Percentiles rank a stretch among this genome's conserved stretches.
phyloP scores from a whole-genome alignment of 140 eudicot genomes.

The Senecio squalidus region DNA sequence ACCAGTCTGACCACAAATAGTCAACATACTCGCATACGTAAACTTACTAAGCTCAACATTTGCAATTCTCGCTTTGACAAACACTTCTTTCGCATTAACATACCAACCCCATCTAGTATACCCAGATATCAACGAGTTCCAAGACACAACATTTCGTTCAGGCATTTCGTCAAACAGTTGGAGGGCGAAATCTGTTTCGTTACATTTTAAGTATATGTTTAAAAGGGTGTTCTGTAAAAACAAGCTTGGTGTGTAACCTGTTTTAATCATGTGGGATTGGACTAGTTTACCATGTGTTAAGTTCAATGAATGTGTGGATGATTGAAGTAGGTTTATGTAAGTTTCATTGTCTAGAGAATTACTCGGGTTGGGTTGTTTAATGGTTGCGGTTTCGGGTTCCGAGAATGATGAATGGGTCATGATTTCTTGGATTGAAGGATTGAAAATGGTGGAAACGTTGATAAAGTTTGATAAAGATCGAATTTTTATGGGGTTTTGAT shows the following conservation, averaged over 20 bases:
- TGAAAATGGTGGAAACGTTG: neutral
- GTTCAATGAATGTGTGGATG: slow-evolving; percentile 25
- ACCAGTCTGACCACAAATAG: slow-evolving; percentile 28
- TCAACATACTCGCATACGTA: slow-evolving; percentile 39
- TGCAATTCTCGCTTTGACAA: slow-evolving; percentile 23
- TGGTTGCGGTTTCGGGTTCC: too few species aligned
- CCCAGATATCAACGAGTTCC: slow-evolving; percentile 47
- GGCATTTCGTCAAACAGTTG: slow-evolving; percentile 48
- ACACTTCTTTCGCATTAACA: slow-evolving; percentile 15
- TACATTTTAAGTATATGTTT: slow-evolving; percentile 42
- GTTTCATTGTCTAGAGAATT: slow-evolving; percentile 18
- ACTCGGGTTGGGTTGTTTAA: too few species aligned
- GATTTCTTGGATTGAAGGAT: neutral
- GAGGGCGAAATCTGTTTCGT: slow-evolving; percentile 25
- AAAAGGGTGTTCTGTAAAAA: slow-evolving; percentile 37
- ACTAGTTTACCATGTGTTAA: slow-evolving; percentile 36
- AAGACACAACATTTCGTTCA: slow-evolving; percentile 41
- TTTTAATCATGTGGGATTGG: slow-evolving; percentile 39
- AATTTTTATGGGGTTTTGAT: slow-evolving; percentile 17
- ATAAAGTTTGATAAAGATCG: slow-evolving; percentile 24
- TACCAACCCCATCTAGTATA: slow-evolving; percentile 31
- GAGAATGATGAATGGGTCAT: too few species aligned
- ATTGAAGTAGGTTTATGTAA: slow-evolving; percentile 33
- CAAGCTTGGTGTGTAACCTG: slow-evolving; percentile 26
- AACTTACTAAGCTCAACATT: slow-evolving; percentile 22